Evolutionary conservation across 2,329 filamentous ascomycete species (phyloP), one percentile per base, ranked within the genome.

Genomic region (Coccinonectria pachysandricola): DNA sequence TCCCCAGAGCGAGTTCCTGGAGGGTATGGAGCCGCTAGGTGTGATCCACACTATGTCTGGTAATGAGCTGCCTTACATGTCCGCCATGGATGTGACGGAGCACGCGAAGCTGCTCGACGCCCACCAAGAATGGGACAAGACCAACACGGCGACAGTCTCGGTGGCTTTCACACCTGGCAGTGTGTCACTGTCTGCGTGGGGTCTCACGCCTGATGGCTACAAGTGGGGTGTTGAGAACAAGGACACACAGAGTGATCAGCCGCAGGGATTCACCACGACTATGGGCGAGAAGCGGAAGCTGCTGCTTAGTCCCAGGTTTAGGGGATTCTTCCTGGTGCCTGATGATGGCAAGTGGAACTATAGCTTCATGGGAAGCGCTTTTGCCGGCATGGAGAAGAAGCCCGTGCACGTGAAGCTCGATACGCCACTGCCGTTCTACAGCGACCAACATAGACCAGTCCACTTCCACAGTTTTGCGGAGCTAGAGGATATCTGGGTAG

Each of bases 401-500:
- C 70, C 78, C 4, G 72, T 95, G 21, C 81, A 86, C 44, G 87
- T 96, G 45, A 91, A 91, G 66, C 77, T 98, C 28, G 92, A 96
- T 57, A 92, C 85, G 21, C 91, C 91, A 11, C 58, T 79, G 42
- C 68, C 81, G 7, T 96, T 94, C 60, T 98, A 98, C 60, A 87
- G 81, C 50, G 86, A 87, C 45, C 70, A 86, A 45, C 92, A 98
- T 57, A 75, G 91, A 14, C 87, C 88, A 10, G 64, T 95, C 30
- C 91, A 98, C 61, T 98, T 98, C 71, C 80, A 88, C 54, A 94
- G 86, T 57, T 98, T 98, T 60, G 85, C 87, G 1, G 88, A 98
- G 64, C 59, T 98, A 52, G 91, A 98, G 61, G 88, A 98, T 57
- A 82, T 93, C 21, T 93, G 87, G 75, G 87, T 95, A 23, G 91